Base-by-base conservation (phyloP, 2,329 filamentous ascomycete species). In the Botrytis sinoallii region DNA sequence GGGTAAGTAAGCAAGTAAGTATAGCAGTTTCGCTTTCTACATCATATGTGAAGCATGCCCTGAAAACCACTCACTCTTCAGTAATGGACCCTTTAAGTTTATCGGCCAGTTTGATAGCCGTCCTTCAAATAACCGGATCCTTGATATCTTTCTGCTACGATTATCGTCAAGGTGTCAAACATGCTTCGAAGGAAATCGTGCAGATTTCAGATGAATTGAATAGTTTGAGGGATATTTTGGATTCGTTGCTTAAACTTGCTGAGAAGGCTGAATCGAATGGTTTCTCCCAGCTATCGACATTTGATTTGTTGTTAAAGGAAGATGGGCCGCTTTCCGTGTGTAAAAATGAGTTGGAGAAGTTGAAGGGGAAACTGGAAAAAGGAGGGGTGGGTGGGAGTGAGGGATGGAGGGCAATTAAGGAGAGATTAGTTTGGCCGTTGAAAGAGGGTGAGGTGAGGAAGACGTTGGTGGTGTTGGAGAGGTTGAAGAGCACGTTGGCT, bases 81-180 rank as follows among this genome's bases (percentile, higher is more conserved):
- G 40, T 16, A 40, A 78, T 78, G 76, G 77, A 78, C 44, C 76
- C 77, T 6, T 48, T 79, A 29, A 77, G 77, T 68, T 10, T 77
- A 40, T 76, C 77, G 8, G 76, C 71, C 22, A 77, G 71, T 48
- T 25, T 78, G 20, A 78, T 79, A 44, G 76, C 77, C 3, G 74
- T 79, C 16, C 72, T 77, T 25, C 77, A 79, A 29, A 61, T 78
- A n/a, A 77, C 75, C 3, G 70, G 72, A 4, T 72, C 74, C 0
- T 29, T 79, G 5, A 77, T 77, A 55, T 75, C 75, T 10, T 75
- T 76, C 32, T 77, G 76, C 38, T 79, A 79, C 42, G 74, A 77
- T 64, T 79, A 79, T 60, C 75, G 77, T 16, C 68, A 74, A 46
- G 75, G 77, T 4, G 70, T 74, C 18, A 68, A 73, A 35, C 63